A percentile compares a stretch with the other conserved stretches of the same genome.
These are phyloP conservation scores for Termitomyces sp. DNA, from an alignment of 768 basidiomycete genomes.

Conservation along the genomic window DNA sequence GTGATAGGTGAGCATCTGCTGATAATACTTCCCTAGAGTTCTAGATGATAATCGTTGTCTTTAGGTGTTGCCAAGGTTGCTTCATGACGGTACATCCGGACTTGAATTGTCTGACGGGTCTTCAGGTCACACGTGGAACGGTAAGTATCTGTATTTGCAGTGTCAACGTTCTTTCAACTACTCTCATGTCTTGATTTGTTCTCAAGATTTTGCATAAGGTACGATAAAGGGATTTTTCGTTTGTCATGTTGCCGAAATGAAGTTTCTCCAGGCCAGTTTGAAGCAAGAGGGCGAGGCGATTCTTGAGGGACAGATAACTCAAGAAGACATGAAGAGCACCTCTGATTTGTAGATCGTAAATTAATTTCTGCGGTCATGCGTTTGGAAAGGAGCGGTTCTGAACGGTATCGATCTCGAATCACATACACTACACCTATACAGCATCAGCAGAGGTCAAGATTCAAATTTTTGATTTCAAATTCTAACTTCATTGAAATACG, in stretches of 20 bases:
- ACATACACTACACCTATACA: too few relatives aligned
- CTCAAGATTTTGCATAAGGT: constrained; percentile 30
- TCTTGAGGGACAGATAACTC: constrained; percentile 38
- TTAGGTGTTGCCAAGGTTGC: constrained; percentile 29
- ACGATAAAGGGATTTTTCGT: not conserved
- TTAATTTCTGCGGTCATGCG: not conserved
- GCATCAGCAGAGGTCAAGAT: too few relatives aligned
- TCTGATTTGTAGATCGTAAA: not conserved
- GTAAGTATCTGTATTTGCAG: constrained; percentile 18
- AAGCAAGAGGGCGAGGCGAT: constrained; percentile 53
- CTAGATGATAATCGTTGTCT: not conserved
- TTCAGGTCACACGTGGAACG: constrained; percentile 39
- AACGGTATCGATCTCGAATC: not conserved
- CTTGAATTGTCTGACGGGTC: not conserved
- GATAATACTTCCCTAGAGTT: not conserved
- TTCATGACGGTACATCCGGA: not conserved
- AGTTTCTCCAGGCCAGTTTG: constrained; percentile 24
- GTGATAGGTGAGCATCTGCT: constrained; percentile 40
- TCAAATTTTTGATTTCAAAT: too few relatives aligned
- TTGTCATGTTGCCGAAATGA: not conserved
- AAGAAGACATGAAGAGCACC: not conserved
- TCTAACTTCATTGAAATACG: too few relatives aligned
- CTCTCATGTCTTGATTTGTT: not conserved
- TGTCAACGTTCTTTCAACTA: not conserved
- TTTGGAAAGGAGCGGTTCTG: not conserved